Conservation (phyloP, 345 rosid species). For the Hirschfeldia incana region DNA sequence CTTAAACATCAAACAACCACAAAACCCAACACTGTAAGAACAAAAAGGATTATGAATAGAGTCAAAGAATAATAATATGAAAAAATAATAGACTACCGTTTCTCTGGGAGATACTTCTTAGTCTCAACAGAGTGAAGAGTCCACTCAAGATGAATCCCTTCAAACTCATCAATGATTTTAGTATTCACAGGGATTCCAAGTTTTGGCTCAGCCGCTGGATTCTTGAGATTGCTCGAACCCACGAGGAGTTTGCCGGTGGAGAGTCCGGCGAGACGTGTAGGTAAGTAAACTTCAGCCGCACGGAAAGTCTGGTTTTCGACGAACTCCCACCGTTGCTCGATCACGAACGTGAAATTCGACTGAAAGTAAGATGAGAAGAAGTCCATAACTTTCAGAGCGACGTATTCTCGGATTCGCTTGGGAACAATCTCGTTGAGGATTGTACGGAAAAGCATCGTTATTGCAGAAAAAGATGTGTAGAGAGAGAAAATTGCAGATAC, state of each 20-base stretch:
- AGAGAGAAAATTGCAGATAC: constrained; percentile 36
- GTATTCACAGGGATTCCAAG: constrained; percentile 39
- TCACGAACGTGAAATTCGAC: constrained; percentile 38
- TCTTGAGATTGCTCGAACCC: constrained; percentile 39
- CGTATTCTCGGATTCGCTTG: constrained; percentile 33
- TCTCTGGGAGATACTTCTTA: constrained; percentile 40
- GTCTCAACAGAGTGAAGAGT: constrained; percentile 40
- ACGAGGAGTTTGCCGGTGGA: constrained; percentile 37
- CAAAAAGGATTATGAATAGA: background rate
- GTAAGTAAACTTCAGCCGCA: constrained; percentile 42
- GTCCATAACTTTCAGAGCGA: constrained; percentile 19
- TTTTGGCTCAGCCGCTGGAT: constrained; percentile 35
- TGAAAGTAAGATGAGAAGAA: constrained; percentile 38
- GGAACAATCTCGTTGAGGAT: constrained; percentile 39
- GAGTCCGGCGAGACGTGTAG: constrained; percentile 32
- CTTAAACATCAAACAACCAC: constrained; percentile 15
- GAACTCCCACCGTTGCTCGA: constrained; percentile 38
- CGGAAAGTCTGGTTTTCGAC: constrained; percentile 42
- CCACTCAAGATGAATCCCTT: constrained; percentile 42
- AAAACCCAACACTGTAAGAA: background rate
- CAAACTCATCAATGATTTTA: constrained; percentile 35
- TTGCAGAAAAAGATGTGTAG: constrained; percentile 40
- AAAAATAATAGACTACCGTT: constrained; percentile 18
- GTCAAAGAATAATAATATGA: background rate
- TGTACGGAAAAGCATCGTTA: constrained; percentile 38